A percentile compares a stretch with the other conserved stretches of the same genome.
Evolutionary conservation across 139 green algal genomes (phyloP).

Genomic region (Chlorella ohadii): DNA sequence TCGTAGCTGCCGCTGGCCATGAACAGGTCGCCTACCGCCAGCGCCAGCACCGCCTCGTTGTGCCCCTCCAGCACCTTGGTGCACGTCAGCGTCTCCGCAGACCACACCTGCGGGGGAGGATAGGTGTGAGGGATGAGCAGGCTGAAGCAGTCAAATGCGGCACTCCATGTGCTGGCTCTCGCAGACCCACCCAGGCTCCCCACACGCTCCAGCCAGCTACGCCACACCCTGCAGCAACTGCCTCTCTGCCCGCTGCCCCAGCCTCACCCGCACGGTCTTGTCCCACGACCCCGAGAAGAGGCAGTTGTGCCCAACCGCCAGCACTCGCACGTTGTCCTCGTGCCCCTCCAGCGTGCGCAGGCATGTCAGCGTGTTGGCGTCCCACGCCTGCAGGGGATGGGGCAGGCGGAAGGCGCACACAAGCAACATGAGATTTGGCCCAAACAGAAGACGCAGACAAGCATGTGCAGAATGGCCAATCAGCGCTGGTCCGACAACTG

Average conservation of each 20-base stretch:
- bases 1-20: constrained; percentile 87
- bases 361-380: constrained; percentile 80
- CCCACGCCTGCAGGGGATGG: constrained; percentile 77
- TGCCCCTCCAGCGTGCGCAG: constrained; percentile 87
- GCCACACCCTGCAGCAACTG: too few species aligned
- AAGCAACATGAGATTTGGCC: too few species aligned
- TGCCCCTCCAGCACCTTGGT: constrained; percentile 83
- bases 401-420: background rate
- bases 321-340: constrained; percentile 94
- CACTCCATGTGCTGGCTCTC: too few species aligned
- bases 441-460: too few species aligned
- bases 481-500: too few species aligned
- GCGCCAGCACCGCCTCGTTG: constrained; percentile 91
- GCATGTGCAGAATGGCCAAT: too few species aligned
- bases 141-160: too few species aligned
- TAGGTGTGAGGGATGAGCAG: background rate
- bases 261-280: constrained; percentile 92
- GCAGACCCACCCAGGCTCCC: too few species aligned
- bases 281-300: constrained; percentile 95
- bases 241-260: too few species aligned
- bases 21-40: constrained; percentile 77
- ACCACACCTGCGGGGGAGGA: constrained; percentile 15
- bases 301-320: constrained; percentile 74
- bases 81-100: constrained; percentile 18
- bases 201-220: too few species aligned